phyloP scores from a whole-genome alignment of 306 rosid species.

The Abrus pulchellus region DNA sequence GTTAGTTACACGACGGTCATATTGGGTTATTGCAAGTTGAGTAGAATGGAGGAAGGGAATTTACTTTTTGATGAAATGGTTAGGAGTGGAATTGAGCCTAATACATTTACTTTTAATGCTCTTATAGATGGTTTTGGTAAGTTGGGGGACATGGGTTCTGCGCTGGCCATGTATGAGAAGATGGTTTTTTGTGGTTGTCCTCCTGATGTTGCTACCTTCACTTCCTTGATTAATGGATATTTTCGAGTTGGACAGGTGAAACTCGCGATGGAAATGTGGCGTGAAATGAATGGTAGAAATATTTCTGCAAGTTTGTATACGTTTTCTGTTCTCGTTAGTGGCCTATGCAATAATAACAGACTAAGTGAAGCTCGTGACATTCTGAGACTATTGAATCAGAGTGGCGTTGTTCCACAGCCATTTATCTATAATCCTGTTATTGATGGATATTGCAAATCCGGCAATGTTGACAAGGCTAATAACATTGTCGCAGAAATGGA shows the following conservation, averaged over 20 bases:
- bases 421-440: conserved; percentile 26
- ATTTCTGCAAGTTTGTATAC: not conserved
- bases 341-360: conserved; percentile 24
- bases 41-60: not conserved
- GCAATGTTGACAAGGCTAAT: conserved; percentile 24
- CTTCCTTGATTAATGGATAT: conserved; percentile 23
- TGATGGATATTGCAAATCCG: conserved; percentile 27
- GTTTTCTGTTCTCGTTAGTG: conserved; percentile 20
- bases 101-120: conserved; percentile 3
- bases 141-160: conserved; percentile 23
- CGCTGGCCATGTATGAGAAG: not conserved
- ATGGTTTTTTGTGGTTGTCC: not conserved
- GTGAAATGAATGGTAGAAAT: not conserved
- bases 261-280: conserved; percentile 12
- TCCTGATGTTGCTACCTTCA: conserved; percentile 23
- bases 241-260: conserved; percentile 27
- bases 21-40: conserved; percentile 18
- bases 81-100: conserved; percentile 12
- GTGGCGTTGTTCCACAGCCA: conserved; percentile 12
- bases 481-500: conserved; percentile 29
- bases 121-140: conserved; percentile 16
- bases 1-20: conserved; percentile 6
- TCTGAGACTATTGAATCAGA: conserved; percentile 14
- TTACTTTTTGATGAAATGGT: conserved; percentile 5
- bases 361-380: not conserved